Evolutionary conservation across 2,329 filamentous ascomycete species (phyloP), one percentile per base, ranked within the genome.

Genomic region (Bipolaris zeicola): DNA sequence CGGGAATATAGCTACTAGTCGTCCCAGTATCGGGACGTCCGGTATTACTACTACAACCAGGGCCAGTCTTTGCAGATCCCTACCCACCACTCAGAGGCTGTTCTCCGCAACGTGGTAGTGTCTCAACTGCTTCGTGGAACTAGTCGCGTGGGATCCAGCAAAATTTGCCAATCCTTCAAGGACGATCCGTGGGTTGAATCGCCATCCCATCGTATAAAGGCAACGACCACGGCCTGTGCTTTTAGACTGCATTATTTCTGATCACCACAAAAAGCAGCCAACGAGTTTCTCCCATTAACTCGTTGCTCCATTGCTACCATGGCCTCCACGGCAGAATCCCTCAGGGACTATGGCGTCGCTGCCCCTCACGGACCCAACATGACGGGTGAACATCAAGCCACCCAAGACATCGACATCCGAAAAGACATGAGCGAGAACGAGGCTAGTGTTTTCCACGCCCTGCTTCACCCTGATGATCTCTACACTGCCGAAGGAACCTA

Each of bases 401-500:
- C 79, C 11, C 68, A 70, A 44, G 71, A 80, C 43, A 55, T 67
- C 14, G 67, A 72, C 46, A 69, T 74, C 63, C 72, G 65, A 65
- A 74, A 58, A 26, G 72, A 74, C 63, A 88, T 88, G 85, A 83
- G 81, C 61, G 70, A 77, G 34, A 78, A 82, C 56, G 87, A 90
- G 72, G 80, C 81, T 60, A 81, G 80, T 39, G 83, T 88, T 67
- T 96, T 97, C 80, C 84, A 89, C 68, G 86, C 89, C 65, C 81
- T 97, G 55, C 89, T 96, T 54, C 89, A 90, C 52, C 94, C 94
- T 2, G 91, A 96, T 71, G 94, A 98, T 79, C 89, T 87, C 62
- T 97, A 94, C 79, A 91, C 89, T 53, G 78, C 84, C 52, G 86
- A 93, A 18, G 94, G 94, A 59, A 84, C 86, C 64, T 98, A 98